Percentiles rank a stretch among this genome's conserved stretches.
Conservation (phyloP, 202 grass and related monocot species). For the Dendrocalamus latiflorus region DNA sequence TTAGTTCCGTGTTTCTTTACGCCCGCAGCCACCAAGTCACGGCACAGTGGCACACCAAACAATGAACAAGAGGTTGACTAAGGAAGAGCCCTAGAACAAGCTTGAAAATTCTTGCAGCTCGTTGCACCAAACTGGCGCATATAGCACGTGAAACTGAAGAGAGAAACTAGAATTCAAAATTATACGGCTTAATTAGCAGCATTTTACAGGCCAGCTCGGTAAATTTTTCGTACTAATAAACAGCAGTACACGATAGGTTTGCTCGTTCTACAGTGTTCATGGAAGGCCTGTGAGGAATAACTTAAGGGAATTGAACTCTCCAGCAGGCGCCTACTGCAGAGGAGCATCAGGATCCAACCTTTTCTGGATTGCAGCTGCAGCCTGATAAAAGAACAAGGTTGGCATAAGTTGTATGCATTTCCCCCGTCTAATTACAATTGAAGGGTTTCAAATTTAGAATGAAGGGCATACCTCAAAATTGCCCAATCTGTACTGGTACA, state of each 20-base stretch:
- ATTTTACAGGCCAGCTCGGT: not conserved
- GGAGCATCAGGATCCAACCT: conserved; percentile 97
- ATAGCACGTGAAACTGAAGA: not conserved
- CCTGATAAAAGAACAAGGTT: conserved; percentile 39
- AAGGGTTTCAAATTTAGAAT: not conserved
- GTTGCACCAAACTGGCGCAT: not conserved
- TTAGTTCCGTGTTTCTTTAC: too few species aligned
- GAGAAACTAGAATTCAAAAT: not conserved
- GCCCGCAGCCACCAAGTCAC: not conserved
- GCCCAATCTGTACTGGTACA: conserved; percentile 86
- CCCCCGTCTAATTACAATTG: not conserved
- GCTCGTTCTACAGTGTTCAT: not conserved
- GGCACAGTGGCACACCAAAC: not conserved
- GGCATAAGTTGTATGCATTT: not conserved
- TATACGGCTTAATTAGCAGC: not conserved
- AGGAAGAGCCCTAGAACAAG: too few species aligned
- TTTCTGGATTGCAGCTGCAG: conserved; percentile 93
- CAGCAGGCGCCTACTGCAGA: conserved; percentile 27
- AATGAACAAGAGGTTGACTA: not conserved
- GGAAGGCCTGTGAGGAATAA: not conserved
- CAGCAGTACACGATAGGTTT: not conserved
- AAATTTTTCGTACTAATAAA: not conserved
- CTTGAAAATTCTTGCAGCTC: not conserved
- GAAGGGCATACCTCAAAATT: conserved; percentile 68
- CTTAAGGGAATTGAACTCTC: not conserved